Evolutionary conservation across 2,329 filamentous ascomycete species (phyloP).

Genomic region (Pseudocercospora cruenta): DNA sequence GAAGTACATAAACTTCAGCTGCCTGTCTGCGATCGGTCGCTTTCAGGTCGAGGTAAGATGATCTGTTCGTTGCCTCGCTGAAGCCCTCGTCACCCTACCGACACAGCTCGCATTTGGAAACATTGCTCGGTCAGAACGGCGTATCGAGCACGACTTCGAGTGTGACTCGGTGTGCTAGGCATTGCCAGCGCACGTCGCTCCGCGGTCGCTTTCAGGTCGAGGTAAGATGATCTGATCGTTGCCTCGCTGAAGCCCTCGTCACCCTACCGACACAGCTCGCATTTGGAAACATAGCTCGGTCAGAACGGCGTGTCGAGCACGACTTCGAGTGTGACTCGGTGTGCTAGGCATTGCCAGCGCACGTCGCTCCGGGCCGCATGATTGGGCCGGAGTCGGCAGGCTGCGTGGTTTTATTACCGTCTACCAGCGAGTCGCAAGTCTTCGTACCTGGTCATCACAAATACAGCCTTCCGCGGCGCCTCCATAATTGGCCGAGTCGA

Average conservation of each 20-base stretch:
- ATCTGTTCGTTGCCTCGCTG: not conserved
- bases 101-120: not conserved
- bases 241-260: not conserved
- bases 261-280: not conserved
- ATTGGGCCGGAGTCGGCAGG: conserved; percentile 9
- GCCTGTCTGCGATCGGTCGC: not conserved
- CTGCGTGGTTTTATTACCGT: conserved; percentile 1
- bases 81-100: not conserved
- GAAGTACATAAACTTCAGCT: not conserved
- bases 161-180: conserved; percentile 5
- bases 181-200: conserved; percentile 11
- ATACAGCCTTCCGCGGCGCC: conserved; percentile 3
- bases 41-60: not conserved
- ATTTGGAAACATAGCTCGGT: not conserved
- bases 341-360: conserved; percentile 8
- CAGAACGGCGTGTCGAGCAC: not conserved
- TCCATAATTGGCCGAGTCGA: not conserved
- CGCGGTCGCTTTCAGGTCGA: not conserved
- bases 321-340: conserved; percentile 1
- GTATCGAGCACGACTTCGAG: not conserved
- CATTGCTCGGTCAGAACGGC: not conserved
- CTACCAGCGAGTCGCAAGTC: conserved; percentile 1
- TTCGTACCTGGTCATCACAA: conserved; percentile 6
- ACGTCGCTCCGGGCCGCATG: not conserved
- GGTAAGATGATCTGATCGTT: not conserved